A percentile compares a stretch with the other conserved stretches of the same genome.
phyloP scores from a whole-genome alignment of 257 asterid species.

The Eustoma russellianum region DNA sequence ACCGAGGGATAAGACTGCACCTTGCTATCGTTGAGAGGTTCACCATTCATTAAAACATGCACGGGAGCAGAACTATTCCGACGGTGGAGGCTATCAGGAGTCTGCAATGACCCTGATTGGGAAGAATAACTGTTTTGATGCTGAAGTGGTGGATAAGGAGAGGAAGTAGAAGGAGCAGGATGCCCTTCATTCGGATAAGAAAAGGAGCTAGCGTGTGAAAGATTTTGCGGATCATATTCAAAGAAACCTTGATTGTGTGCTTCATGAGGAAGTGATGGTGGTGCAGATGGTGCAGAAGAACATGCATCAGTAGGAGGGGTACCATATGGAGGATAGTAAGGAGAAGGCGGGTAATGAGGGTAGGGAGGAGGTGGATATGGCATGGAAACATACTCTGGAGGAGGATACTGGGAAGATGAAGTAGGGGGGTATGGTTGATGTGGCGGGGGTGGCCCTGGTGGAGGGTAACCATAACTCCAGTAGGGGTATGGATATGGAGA shows the following conservation, averaged over 20 bases:
- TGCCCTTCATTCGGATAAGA: constrained; percentile 46
- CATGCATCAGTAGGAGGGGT: constrained; percentile 25
- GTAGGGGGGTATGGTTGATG: constrained; percentile 47
- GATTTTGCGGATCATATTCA: constrained; percentile 23
- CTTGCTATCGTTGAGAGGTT: too few relatives aligned
- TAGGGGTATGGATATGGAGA: constrained; percentile 53
- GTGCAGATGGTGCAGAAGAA: constrained; percentile 26
- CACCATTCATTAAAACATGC: constrained; percentile 18
- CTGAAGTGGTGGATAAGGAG: constrained; percentile 28
- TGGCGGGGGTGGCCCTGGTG: constrained; percentile 24
- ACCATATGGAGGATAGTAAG: constrained; percentile 34
- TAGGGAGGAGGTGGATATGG: constrained; percentile 41
- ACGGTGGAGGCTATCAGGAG: constrained; percentile 31
- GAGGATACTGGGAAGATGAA: constrained; percentile 17
- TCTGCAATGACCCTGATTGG: constrained; percentile 32
- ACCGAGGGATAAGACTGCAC: constrained; percentile 30
- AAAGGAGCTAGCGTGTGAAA: constrained; percentile 32
- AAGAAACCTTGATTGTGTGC: constrained; percentile 14
- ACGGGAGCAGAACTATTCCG: constrained; percentile 33
- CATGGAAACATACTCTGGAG: constrained; percentile 11
- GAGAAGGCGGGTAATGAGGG: constrained; percentile 45
- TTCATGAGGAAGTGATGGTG: constrained; percentile 17
- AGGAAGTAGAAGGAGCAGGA: constrained; percentile 30
- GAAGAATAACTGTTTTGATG: constrained; percentile 39
- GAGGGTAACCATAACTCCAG: constrained; percentile 46